Evolutionary conservation across 2,329 filamentous ascomycete genomes (phyloP).

Genomic region (Scedosporium apiospermum): DNA sequence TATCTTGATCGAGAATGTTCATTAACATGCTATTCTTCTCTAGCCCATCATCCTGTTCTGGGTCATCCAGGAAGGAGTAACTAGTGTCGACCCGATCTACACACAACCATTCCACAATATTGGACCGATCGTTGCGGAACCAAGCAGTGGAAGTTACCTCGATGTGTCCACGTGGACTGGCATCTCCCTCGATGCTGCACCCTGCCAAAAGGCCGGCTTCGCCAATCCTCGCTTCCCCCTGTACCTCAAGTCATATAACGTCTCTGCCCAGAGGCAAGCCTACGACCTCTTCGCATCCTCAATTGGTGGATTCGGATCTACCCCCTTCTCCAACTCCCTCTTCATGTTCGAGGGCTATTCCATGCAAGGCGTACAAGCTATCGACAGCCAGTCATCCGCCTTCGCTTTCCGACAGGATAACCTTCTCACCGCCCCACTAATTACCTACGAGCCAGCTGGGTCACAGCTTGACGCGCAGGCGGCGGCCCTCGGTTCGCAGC

Average conservation of each 20-base stretch:
- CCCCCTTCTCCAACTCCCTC: conserved; percentile 23
- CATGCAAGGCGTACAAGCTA: conserved; percentile 28
- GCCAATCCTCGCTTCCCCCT: conserved; percentile 34
- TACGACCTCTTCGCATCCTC: conserved; percentile 23
- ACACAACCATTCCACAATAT: conserved; percentile 32
- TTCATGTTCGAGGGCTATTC: conserved; percentile 50
- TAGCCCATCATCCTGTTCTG: conserved; percentile 30
- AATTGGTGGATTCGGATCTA: conserved; percentile 3
- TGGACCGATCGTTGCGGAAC: conserved; percentile 22
- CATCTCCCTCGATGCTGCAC: conserved; percentile 23
- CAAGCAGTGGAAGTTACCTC: conserved; percentile 29
- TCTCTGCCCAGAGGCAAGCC: conserved; percentile 16
- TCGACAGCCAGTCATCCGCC: conserved; percentile 26
- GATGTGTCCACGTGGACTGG: conserved; percentile 34
- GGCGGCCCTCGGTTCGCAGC: conserved; percentile 22
- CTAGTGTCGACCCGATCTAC: conserved; percentile 27
- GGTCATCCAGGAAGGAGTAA: conserved; percentile 32
- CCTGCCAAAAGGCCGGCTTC: conserved; percentile 30
- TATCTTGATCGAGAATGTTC: not conserved
- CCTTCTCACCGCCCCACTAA: conserved; percentile 27
- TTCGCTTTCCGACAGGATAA: conserved; percentile 36
- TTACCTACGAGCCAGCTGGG: conserved; percentile 24
- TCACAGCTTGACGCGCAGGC: conserved; percentile 23
- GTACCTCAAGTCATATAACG: conserved; percentile 29
- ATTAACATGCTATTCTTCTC: not conserved